Percentiles rank a stretch among this genome's conserved stretches.
Conservation (phyloP, 2,329 filamentous ascomycete species). For the Cladosporium halotolerans region DNA sequence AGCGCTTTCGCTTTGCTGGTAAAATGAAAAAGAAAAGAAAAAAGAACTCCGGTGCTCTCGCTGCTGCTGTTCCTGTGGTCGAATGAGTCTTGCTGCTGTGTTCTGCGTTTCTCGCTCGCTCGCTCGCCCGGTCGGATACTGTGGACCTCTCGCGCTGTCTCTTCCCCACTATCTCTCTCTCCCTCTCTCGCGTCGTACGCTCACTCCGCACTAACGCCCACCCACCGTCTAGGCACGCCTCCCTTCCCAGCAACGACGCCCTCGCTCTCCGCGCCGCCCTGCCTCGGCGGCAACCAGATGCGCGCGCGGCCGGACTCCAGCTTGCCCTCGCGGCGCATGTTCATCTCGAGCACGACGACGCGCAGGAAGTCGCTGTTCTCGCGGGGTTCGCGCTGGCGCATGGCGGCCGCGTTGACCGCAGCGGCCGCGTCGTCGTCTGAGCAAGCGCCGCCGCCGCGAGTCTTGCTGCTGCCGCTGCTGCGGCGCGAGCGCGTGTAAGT, state of each 20-base stretch:
- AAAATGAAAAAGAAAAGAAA: too few relatives aligned
- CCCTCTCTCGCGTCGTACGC: neutral
- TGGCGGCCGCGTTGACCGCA: neutral
- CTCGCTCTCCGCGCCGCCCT: slow-evolving; percentile 20
- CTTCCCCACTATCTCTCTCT: neutral
- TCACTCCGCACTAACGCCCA: slow-evolving; percentile 24
- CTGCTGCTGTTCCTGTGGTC: too few relatives aligned
- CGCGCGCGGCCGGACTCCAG: slow-evolving; percentile 52
- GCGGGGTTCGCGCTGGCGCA: slow-evolving; percentile 51
- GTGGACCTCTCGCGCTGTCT: too few relatives aligned
- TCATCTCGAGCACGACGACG: slow-evolving; percentile 61
- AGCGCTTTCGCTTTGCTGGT: too few relatives aligned
- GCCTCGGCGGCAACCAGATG: slow-evolving; percentile 56
- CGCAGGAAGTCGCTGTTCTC: slow-evolving; percentile 60
- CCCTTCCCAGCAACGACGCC: slow-evolving; percentile 13
- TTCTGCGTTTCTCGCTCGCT: neutral
- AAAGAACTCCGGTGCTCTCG: too few relatives aligned
- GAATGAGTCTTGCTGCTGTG: too few relatives aligned
- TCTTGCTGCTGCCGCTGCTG: slow-evolving; percentile 16
- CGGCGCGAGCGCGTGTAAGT: slow-evolving; percentile 44
- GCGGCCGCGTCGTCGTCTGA: slow-evolving; percentile 35
- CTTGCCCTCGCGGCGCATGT: slow-evolving; percentile 59
- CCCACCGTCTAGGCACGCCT: slow-evolving; percentile 24
- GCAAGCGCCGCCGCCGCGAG: slow-evolving; percentile 31
- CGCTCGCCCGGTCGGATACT: too few relatives aligned